Conservation (phyloP, 2,329 filamentous ascomycete species). For the Nothopassalora personata region DNA sequence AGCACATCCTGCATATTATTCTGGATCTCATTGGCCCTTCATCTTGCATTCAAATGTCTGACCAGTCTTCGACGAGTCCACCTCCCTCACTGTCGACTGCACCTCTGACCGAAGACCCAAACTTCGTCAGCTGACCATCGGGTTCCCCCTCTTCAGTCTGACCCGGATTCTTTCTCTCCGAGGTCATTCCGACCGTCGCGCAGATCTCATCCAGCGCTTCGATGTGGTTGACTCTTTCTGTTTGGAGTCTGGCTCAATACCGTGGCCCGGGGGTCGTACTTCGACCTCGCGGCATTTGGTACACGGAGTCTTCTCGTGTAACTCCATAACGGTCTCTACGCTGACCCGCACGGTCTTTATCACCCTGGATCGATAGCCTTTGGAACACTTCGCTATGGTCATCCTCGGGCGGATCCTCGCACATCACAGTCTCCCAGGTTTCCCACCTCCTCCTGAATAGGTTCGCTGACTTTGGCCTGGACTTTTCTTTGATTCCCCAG, state of each 20-base stretch:
- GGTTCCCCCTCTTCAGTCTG: background rate
- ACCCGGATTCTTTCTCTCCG: background rate
- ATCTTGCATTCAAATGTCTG: background rate
- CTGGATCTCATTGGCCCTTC: no score
- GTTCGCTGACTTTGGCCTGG: no score
- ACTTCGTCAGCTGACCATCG: no score
- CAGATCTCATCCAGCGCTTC: background rate
- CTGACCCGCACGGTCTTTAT: background rate
- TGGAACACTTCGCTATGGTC: background rate
- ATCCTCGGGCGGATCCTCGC: background rate
- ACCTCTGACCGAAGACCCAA: no score
- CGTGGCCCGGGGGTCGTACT: background rate
- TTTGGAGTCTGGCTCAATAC: background rate
- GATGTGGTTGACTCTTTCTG: background rate
- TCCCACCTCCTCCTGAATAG: background rate
- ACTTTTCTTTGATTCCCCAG: background rate
- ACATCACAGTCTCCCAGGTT: background rate
- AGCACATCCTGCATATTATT: no score
- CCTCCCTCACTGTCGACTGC: no score
- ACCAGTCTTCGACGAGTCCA: background rate
- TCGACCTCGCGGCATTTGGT: background rate
- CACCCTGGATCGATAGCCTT: background rate
- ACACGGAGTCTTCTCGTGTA: background rate
- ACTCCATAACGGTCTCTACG: no score
- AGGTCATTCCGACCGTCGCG: background rate